These are phyloP conservation scores for Chaetothyriales sp. DNA, from an alignment of 2,329 filamentous ascomycete genomes.

Conservation along the genomic window DNA sequence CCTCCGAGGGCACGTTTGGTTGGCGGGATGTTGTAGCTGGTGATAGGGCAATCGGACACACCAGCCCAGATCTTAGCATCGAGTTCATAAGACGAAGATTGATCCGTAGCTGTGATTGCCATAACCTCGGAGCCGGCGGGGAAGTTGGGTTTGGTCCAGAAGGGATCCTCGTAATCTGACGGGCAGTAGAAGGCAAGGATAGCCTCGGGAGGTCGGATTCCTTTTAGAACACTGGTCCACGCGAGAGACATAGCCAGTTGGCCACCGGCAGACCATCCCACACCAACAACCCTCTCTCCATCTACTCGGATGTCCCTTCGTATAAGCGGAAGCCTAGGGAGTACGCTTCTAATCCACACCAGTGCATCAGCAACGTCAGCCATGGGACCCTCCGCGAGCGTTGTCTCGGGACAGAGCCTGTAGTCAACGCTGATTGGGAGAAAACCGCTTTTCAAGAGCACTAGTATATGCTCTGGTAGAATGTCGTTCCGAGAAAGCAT, in stretches of 20 bases:
- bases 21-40: slow-evolving; percentile 13
- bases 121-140: slow-evolving; percentile 5
- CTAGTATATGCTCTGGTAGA: slow-evolving; percentile 23
- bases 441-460: slow-evolving; percentile 29
- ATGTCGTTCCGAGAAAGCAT: slow-evolving; percentile 18
- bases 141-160: slow-evolving; percentile 13
- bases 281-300: slow-evolving; percentile 24
- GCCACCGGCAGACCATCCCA: slow-evolving; percentile 40
- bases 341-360: slow-evolving; percentile 25
- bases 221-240: slow-evolving; percentile 25
- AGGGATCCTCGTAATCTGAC: slow-evolving; percentile 25
- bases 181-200: slow-evolving; percentile 36
- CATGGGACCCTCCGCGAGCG: slow-evolving; percentile 34
- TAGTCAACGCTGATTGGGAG: slow-evolving; percentile 39
- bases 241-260: slow-evolving; percentile 32
- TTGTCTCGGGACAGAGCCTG: slow-evolving; percentile 37
- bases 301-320: slow-evolving; percentile 9
- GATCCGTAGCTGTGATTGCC: not conserved
- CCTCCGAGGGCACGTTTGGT: not conserved
- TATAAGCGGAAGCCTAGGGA: slow-evolving; percentile 17
- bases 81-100: not conserved
- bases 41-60: slow-evolving; percentile 7
- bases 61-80: not conserved
- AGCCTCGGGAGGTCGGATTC: slow-evolving; percentile 27
- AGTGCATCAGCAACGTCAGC: slow-evolving; percentile 33